These are phyloP conservation scores for Knufia fluminis DNA, from an alignment of 2,329 filamentous ascomycete species.

Conservation along the genomic window DNA sequence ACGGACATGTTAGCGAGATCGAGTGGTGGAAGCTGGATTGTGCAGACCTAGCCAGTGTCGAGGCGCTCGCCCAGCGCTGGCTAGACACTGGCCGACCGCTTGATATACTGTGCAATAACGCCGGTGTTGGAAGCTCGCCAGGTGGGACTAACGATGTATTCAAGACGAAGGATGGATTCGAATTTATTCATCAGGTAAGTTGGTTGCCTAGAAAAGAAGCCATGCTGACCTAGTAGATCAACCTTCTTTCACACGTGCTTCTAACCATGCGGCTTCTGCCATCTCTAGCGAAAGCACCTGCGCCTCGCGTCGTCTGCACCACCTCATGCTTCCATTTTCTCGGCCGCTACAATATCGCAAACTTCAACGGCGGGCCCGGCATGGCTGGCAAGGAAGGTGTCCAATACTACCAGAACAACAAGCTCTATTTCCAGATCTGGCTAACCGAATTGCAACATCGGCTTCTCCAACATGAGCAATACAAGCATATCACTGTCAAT, in stretches of 20 bases:
- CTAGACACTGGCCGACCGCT: background rate
- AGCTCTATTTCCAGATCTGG: conserved; percentile 11
- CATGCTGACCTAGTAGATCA: conserved; percentile 6
- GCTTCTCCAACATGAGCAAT: conserved; percentile 3
- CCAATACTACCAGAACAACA: conserved; percentile 9
- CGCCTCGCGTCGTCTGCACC: conserved; percentile 6
- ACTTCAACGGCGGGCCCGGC: conserved; percentile 6
- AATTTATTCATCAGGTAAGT: conserved; percentile 10
- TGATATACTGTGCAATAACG: conserved; percentile 8
- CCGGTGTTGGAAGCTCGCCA: conserved; percentile 5
- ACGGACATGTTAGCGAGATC: background rate
- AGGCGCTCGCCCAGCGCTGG: conserved; percentile 5
- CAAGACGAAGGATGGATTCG: conserved; percentile 8
- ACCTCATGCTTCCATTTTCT: conserved; percentile 9
- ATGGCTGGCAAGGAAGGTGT: conserved; percentile 2
- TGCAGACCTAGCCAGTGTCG: conserved; percentile 3
- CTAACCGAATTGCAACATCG: conserved; percentile 8
- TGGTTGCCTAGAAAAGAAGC: background rate
- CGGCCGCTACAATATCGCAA: conserved; percentile 6
- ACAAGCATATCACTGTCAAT: conserved; percentile 10
- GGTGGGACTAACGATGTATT: background rate
- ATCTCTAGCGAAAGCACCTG: conserved; percentile 4
- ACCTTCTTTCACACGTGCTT: conserved; percentile 5
- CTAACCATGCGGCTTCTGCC: conserved; percentile 1
- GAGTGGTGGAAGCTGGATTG: conserved; percentile 7